Evolutionary conservation across 2,329 filamentous ascomycete species (phyloP).

Genomic region (Chalaropsis thielavioides): DNA sequence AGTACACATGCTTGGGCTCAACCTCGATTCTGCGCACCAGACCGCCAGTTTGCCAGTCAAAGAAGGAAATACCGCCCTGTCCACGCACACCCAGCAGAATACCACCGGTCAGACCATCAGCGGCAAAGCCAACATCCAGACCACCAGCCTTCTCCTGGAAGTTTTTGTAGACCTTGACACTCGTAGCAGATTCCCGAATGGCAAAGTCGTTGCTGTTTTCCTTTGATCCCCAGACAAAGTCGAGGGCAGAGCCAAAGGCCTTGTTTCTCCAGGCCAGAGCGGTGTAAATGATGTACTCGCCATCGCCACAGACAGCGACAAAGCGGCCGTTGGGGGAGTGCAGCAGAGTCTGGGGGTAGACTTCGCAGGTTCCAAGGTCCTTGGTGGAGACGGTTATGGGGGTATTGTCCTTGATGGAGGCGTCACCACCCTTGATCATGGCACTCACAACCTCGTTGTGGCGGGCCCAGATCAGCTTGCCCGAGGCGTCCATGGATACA

Average conservation of each 20-base stretch:
- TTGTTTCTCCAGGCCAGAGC: conserved; percentile 95
- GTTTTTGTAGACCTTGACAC: conserved; percentile 95
- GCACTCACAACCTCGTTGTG: conserved; percentile 92
- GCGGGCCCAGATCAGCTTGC: conserved; percentile 90
- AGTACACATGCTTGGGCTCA: conserved; percentile 66
- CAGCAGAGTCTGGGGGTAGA: conserved; percentile 85
- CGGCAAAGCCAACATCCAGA: conserved; percentile 87
- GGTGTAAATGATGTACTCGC: conserved; percentile 98
- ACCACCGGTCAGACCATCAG: conserved; percentile 79
- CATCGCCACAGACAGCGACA: conserved; percentile 71
- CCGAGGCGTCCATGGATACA: conserved; percentile 90
- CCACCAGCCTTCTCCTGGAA: conserved; percentile 84
- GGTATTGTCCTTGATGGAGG: conserved; percentile 71
- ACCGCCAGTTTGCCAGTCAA: conserved; percentile 84
- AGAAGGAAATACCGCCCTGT: conserved; percentile 87
- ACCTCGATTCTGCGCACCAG: conserved; percentile 86
- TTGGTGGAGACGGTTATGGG: conserved; percentile 79
- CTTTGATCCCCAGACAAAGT: conserved; percentile 94
- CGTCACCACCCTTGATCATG: conserved; percentile 82
- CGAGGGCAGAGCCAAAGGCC: conserved; percentile 84
- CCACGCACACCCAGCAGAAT: conserved; percentile 87
- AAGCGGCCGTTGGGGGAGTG: conserved; percentile 95
- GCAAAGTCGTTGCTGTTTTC: conserved; percentile 98
- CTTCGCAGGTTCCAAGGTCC: conserved; percentile 88
- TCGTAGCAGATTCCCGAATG: conserved; percentile 85